These are phyloP conservation scores for Pythium grandisporangium DNA, from an alignment of 352 stramenopile genomes.

Conservation along the genomic window DNA sequence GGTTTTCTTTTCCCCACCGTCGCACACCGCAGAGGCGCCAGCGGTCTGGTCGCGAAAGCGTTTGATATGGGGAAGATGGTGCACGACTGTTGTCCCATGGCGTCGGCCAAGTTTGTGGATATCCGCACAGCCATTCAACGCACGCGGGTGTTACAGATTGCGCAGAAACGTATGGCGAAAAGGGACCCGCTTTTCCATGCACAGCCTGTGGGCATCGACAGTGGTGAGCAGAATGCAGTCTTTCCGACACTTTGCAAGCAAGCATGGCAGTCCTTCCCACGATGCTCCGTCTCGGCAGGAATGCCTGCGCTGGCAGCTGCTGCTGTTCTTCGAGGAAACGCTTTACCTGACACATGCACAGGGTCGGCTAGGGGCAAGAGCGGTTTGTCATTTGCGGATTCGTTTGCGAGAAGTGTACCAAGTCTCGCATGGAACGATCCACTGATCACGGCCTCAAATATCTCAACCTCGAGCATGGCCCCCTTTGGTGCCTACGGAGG, in stretches of 20 bases:
- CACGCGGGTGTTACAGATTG: background rate
- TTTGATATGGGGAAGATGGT: constrained; percentile 56
- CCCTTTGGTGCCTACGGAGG: constrained; percentile 12
- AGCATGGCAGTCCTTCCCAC: constrained; percentile 9
- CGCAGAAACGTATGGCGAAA: background rate
- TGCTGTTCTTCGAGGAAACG: constrained; percentile 1
- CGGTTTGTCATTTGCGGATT: background rate
- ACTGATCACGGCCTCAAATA: background rate
- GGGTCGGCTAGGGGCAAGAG: too few species aligned
- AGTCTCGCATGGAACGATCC: background rate
- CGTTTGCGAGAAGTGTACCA: too few species aligned
- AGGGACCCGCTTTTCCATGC: constrained; percentile 13
- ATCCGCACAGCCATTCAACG: constrained; percentile 30
- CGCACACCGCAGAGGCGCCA: background rate
- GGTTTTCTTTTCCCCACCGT: constrained; percentile 44
- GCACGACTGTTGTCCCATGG: constrained; percentile 51
- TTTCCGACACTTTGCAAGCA: background rate
- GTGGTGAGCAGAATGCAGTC: background rate
- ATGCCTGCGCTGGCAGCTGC: constrained; percentile 1
- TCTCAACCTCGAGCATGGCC: constrained; percentile 3
- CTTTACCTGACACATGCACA: too few species aligned
- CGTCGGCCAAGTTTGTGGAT: constrained; percentile 55
- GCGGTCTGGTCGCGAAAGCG: constrained; percentile 2
- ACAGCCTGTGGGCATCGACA: background rate
- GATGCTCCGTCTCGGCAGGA: constrained; percentile 1